Evolutionary conservation across 2,329 filamentous ascomycete genomes (phyloP).

Genomic region (Phaeosphaeria sp.): DNA sequence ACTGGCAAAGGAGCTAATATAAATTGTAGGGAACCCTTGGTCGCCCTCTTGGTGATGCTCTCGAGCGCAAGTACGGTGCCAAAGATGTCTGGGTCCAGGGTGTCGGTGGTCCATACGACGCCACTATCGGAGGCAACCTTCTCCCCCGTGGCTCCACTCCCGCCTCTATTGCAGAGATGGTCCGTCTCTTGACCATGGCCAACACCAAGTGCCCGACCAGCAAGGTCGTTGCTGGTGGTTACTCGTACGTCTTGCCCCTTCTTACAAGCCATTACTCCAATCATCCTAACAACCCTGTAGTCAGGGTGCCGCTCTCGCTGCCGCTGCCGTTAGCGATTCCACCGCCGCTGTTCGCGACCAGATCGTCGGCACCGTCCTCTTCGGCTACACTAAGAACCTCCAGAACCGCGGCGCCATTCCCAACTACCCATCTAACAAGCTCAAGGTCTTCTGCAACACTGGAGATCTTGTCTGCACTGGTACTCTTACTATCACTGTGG

Average conservation of each 20-base stretch:
- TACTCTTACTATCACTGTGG: slow-evolving; percentile 37
- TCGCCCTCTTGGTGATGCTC: slow-evolving; percentile 23
- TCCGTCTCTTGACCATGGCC: slow-evolving; percentile 45
- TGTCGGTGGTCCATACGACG: slow-evolving; percentile 46
- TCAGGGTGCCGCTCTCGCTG: slow-evolving; percentile 50
- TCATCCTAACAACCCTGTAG: slow-evolving; percentile 19
- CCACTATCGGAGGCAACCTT: slow-evolving; percentile 43
- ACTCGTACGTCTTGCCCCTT: slow-evolving; percentile 41
- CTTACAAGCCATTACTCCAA: no score
- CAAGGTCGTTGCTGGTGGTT: slow-evolving; percentile 49
- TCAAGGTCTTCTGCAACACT: slow-evolving; percentile 45
- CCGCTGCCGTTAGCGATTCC: slow-evolving; percentile 40
- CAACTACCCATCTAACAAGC: slow-evolving; percentile 38
- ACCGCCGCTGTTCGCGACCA: slow-evolving; percentile 30
- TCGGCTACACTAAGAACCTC: slow-evolving; percentile 50
- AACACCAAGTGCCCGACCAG: slow-evolving; percentile 48
- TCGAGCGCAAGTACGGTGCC: slow-evolving; percentile 31
- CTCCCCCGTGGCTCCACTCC: slow-evolving; percentile 39
- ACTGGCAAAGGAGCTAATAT: neutral
- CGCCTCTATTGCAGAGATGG: slow-evolving; percentile 42
- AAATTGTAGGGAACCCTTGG: slow-evolving; percentile 25
- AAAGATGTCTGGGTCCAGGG: slow-evolving; percentile 36
- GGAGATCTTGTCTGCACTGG: slow-evolving; percentile 47
- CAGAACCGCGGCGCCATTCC: slow-evolving; percentile 47
- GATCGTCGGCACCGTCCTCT: slow-evolving; percentile 49